Evolutionary conservation across 768 basidiomycete genomes (phyloP).

Genomic region (Mycena galopus): DNA sequence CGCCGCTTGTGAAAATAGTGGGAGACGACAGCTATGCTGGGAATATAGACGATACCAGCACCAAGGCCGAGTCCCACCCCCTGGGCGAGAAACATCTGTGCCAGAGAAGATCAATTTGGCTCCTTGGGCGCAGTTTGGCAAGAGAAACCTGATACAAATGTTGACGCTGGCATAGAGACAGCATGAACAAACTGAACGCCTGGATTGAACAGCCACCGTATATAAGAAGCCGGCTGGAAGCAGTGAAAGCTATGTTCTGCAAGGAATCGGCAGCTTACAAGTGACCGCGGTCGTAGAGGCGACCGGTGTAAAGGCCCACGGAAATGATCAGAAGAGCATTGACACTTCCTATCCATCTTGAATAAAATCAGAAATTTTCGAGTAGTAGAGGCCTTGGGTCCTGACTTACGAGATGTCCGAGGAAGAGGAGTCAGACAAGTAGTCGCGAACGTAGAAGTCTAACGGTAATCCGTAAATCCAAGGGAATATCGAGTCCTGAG

Average conservation of each 20-base stretch:
- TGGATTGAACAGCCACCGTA: not conserved
- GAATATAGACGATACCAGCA: not conserved
- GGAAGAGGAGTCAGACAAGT: not conserved
- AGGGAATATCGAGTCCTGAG: not conserved
- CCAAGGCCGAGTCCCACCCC: not conserved
- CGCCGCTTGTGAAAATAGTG: not conserved
- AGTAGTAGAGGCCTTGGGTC: no score
- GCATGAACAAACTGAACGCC: not conserved
- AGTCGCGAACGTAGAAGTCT: slow-evolving; percentile 1
- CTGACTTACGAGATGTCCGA: not conserved
- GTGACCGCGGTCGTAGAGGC: not conserved
- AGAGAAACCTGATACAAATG: not conserved
- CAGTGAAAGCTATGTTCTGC: not conserved
- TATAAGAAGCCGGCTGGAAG: not conserved
- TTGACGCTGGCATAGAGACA: not conserved
- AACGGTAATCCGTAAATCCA: not conserved
- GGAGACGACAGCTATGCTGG: not conserved
- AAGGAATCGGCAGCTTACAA: not conserved
- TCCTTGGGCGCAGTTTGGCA: no score
- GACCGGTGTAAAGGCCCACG: not conserved
- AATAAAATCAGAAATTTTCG: not conserved
- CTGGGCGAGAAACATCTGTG: not conserved
- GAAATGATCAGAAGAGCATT: not conserved
- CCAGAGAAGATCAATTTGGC: not conserved
- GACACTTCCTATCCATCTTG: not conserved